Evolutionary conservation across 495 filamentous ascomycete species (phyloP).

Genomic region (Rostrohypoxylon terebratum): DNA sequence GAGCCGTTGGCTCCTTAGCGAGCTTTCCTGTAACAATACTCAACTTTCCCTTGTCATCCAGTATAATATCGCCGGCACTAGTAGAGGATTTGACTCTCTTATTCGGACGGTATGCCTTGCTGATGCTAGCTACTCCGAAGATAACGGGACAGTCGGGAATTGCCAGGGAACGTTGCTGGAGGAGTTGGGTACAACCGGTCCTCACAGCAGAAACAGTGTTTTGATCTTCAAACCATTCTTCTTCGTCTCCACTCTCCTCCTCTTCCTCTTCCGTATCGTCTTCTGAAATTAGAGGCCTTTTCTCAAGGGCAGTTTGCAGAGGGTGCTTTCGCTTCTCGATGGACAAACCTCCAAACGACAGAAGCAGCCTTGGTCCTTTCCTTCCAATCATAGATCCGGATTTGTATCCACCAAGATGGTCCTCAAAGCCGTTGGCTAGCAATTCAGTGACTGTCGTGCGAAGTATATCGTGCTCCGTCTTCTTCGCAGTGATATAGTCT

Average conservation of each 20-base stretch:
- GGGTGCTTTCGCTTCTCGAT: too few species aligned
- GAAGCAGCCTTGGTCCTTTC: not conserved
- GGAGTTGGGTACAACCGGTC: not conserved
- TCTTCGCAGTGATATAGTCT: not conserved
- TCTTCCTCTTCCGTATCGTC: not conserved
- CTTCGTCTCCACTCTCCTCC: too few species aligned
- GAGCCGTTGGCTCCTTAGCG: not conserved
- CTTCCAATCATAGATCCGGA: not conserved
- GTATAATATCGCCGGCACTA: not conserved
- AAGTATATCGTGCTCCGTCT: not conserved
- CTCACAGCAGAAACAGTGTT: not conserved
- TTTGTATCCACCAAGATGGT: not conserved
- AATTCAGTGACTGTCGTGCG: not conserved
- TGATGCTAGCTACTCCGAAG: not conserved
- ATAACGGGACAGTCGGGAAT: not conserved
- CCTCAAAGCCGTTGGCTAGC: not conserved
- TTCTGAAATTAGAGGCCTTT: not conserved
- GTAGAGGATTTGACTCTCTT: not conserved
- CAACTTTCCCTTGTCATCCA: not conserved
- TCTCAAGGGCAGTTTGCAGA: too few species aligned
- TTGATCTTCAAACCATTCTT: slow-evolving; percentile 5
- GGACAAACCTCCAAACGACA: not conserved
- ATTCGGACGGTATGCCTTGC: not conserved
- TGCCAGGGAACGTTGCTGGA: not conserved
- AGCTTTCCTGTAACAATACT: not conserved